A percentile compares a stretch with the other conserved stretches of the same genome.
phyloP scores from a whole-genome alignment of 768 basidiomycete genomes.

The Infundibulicybe gibba region DNA sequence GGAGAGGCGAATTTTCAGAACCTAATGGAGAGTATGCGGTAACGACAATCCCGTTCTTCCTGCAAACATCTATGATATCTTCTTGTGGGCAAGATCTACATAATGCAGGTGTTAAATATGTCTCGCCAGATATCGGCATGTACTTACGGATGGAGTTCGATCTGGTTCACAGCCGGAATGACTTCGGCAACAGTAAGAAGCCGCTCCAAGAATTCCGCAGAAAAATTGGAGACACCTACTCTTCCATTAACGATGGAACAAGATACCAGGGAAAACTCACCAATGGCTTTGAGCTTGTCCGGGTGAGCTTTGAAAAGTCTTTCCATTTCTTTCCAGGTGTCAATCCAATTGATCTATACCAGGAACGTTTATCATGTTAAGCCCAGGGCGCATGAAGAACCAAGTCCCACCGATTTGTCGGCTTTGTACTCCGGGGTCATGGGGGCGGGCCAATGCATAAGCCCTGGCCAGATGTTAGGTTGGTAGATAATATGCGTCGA shows the following conservation, averaged over 20 bases:
- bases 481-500: not conserved
- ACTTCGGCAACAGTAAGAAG: slow-evolving; percentile 55
- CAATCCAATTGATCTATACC: slow-evolving; percentile 51
- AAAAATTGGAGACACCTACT: slow-evolving; percentile 68
- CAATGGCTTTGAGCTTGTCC: slow-evolving; percentile 77
- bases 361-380: not conserved
- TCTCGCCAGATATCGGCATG: not conserved
- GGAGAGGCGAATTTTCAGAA: slow-evolving; percentile 64
- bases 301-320: slow-evolving; percentile 59
- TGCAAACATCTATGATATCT: slow-evolving; percentile 61
- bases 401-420: slow-evolving; percentile 37
- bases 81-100: slow-evolving; percentile 58
- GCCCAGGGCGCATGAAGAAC: not conserved
- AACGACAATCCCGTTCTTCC: slow-evolving; percentile 59
- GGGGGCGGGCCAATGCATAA: slow-evolving; percentile 84
- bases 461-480: slow-evolving; percentile 33
- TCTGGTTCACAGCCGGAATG: slow-evolving; percentile 77
- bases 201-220: slow-evolving; percentile 56
- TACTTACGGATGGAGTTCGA: slow-evolving; percentile 69
- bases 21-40: slow-evolving; percentile 83
- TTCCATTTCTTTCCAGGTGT: slow-evolving; percentile 82
- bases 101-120: not conserved
- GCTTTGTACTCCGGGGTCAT: slow-evolving; percentile 54
- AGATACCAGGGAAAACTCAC: slow-evolving; percentile 21
- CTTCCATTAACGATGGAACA: not conserved